These are phyloP conservation scores for Pythium aquatile DNA, from an alignment of 352 stramenopile genomes.

Conservation along the genomic window DNA sequence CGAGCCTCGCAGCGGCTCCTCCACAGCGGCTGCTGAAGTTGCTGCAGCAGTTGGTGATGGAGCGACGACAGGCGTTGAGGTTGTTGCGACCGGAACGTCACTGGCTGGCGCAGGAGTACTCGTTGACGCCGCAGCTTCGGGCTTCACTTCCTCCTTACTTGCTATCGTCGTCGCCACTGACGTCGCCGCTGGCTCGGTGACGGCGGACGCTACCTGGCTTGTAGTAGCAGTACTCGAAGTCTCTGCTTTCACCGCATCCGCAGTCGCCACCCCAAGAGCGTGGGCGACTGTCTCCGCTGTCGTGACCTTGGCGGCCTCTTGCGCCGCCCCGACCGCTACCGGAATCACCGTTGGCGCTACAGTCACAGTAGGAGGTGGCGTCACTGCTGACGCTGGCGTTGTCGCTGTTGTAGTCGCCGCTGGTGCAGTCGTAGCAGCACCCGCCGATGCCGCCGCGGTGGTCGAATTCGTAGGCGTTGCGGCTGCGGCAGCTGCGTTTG, in stretches of 20 bases:
- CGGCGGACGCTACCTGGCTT: not conserved
- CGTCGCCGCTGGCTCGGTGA: not conserved
- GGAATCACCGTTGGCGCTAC: not conserved
- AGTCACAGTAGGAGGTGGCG: not conserved
- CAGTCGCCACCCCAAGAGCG: not conserved
- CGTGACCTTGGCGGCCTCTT: not conserved
- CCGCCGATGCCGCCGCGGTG: slow-evolving; percentile 4
- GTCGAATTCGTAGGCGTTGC: slow-evolving; percentile 6
- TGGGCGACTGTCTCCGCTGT: not conserved
- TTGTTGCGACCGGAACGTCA: not conserved
- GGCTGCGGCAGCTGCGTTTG: not conserved
- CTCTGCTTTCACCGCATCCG: not conserved
- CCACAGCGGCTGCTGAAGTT: not conserved
- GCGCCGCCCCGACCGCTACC: not conserved
- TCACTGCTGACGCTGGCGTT: not conserved
- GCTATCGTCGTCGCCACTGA: not conserved
- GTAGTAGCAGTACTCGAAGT: not conserved
- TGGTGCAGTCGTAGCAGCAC: not conserved
- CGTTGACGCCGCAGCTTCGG: not conserved
- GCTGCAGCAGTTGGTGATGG: not conserved
- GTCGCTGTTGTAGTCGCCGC: slow-evolving; percentile 15
- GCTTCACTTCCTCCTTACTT: not conserved
- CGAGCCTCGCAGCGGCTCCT: slow-evolving; percentile 71
- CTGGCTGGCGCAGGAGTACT: not conserved
- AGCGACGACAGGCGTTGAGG: not conserved